Evolutionary conservation across 345 rosid species (phyloP), one percentile per base, ranked within the genome.

Genomic region (Brassica napus): DNA sequence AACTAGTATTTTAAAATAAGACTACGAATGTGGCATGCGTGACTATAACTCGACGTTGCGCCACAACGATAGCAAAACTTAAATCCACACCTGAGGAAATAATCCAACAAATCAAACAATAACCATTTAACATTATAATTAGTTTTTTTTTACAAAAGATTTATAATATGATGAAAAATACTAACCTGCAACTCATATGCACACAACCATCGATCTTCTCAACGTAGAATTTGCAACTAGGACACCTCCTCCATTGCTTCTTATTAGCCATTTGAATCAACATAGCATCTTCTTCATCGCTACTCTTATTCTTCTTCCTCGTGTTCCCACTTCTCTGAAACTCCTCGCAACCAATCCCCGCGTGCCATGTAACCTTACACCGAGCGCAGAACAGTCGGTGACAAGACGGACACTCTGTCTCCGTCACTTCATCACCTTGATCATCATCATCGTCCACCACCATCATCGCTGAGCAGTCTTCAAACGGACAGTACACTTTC

Each of bases 351-450:
- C 63, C 6, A 4, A 58, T 58, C 63, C 63, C 63, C 1, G 63
- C 63, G 0, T 58, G 63, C 63, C 63, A 58, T 8, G 14, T 58
- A 5, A 23, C 63, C 63, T 58, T 4, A 58, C 63, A 58, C 5
- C 0, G 63, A 8, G 63, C 31, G 31, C 31, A 58, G 30, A 58
- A 58, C 63, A 58, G 14, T 4, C 63, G 5, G n/a, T 58, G 63
- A 58, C 63, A 58, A 58, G 63, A 58, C 6, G 63, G 63, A 58
- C 63, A 58, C 63, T 58, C 63, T 6, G 63, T 58, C 63, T 9
- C 31, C 63, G 31, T 4, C 63, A 58, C 63, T 9, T 58, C 12
- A 58, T 9, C 14, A 23, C 9, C 63, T 21, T 49, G 57, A n/a
- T 49, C 57, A 52, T 23, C 63, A 4, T 54, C 63, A 4, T 54